Base-by-base conservation (phyloP, 2,329 filamentous ascomycete species). In the Colletotrichum noveboracense region DNA sequence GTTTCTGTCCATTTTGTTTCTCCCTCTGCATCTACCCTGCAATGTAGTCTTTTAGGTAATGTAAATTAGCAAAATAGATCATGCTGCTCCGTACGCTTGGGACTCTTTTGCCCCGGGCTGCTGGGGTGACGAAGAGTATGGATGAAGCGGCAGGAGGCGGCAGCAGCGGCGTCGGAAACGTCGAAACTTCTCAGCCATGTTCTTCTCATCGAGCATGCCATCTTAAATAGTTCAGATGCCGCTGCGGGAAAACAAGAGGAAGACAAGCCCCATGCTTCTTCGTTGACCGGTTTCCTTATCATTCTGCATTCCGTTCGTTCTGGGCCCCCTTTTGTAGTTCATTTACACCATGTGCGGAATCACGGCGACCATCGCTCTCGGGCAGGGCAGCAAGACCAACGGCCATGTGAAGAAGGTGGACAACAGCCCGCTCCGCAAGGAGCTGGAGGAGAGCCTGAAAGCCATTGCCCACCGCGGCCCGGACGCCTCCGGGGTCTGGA, bases 401-500 rank as follows among this genome's bases (percentile, higher is more conserved):
- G 68, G 34, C 21, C 28, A 52, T 26, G 26, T 10, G 34, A 16
- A 21, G 34, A 16, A 21, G 64, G 18, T 21, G 36, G 48, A 56
- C 21, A 48, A 70, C 18, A 21, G 14, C 2, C 32, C 43, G 24
- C 48, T 74, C 18, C 67, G 43, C 28, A 60, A 71, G 21, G 65
- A 79, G 56, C 79, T 83, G 3, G 66, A 80, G 66, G 65, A 76
- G 10, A 79, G 79, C 28, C 71, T 83, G 21, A 77, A 79, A n/a
- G 60, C 71, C 8, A 79, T 84, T 32, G 75, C 78, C n/a, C 81
- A 84, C 62, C 81, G 82, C 62, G 82, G 82, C 4, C 82, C 82
- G 3, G 82, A 84, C 64, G 80, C 78, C 16, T 78, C 78, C 4
- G 80, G 81, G 18, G 71, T 81, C 14, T 84, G 82, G 82, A 77